Base-by-base conservation (phyloP, 495 filamentous ascomycete genomes). In the Hypomontagnella monticulosa region DNA sequence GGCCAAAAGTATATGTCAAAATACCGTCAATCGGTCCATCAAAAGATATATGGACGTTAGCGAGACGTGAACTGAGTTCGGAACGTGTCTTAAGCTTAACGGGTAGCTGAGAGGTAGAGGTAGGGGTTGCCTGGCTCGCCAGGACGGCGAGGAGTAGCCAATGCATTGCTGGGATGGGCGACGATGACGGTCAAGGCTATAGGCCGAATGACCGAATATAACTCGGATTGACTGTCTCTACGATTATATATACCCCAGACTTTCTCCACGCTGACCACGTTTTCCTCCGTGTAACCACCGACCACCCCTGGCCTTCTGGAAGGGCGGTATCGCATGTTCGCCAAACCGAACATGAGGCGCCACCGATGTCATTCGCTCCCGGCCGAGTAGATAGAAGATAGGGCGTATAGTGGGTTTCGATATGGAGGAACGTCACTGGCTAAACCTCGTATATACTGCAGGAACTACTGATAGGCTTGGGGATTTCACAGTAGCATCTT, bases 11-110 rank as follows among this genome's bases (percentile, higher is more conserved):
- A 36, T 81, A 76, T 9, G 60, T 71, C 27, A 82, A 55, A n/a
- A 66, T 52, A 12, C 73, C 66, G 0, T 70, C 66, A 4, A 77
- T 14, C 7, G 70, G 53, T 4, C 53, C 50, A n/a, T 66, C 57
- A 23, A 73, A 68, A 16, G 63, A 65, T 23, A 82, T 58, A 46
- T 83, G 78, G 46, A 83, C 70, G 50, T 83, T 83, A 6, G 78
- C 72, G 5, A 81, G 67, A 14, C 76, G 71, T 0, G 81, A 83
- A 46, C 73, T 74, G n/a, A 81, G 61, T 12, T 70, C 57, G 0
- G 72, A 63, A 11, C 72, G 68, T 4, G 75, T 77, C 42, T 78
- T 73, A 15, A 80, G 73, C 38, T 72, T 72, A 18, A 80, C 67
- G 0, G 78, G 77, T 14, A 77, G 42, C 3, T 12, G 16, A 18